These are phyloP conservation scores for Nissolia schottii DNA, from an alignment of 306 rosid genomes.

Conservation along the genomic window DNA sequence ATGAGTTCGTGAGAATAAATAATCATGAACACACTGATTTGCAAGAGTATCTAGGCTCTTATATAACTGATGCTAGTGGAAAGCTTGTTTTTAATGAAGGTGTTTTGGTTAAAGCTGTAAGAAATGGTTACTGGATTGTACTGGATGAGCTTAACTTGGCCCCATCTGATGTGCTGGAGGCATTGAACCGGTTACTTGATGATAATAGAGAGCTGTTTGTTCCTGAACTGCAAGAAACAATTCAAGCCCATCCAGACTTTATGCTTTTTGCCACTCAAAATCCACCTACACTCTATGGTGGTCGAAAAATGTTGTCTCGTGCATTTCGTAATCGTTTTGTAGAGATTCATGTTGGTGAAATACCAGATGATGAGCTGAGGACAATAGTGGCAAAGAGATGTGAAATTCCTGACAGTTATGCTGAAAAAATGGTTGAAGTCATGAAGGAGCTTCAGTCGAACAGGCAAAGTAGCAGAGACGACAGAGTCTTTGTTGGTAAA, in stretches of 20 bases:
- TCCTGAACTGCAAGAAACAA: slow-evolving; percentile 75
- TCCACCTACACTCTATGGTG: slow-evolving; percentile 89
- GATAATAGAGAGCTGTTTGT: slow-evolving; percentile 94
- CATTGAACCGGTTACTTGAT: slow-evolving; percentile 86
- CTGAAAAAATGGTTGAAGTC: slow-evolving; percentile 76
- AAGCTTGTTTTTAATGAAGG: slow-evolving; percentile 91
- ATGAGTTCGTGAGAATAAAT: slow-evolving; percentile 81
- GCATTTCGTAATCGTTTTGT: slow-evolving; percentile 94
- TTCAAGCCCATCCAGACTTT: slow-evolving; percentile 70
- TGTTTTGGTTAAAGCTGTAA: slow-evolving; percentile 79
- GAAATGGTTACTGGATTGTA: slow-evolving; percentile 91
- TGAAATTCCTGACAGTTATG: slow-evolving; percentile 56
- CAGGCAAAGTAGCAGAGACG: slow-evolving; percentile 74
- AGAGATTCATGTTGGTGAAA: slow-evolving; percentile 90
- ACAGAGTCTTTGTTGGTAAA: slow-evolving; percentile 82
- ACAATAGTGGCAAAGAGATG: slow-evolving; percentile 57
- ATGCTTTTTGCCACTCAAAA: slow-evolving; percentile 99
- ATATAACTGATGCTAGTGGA: slow-evolving; percentile 68
- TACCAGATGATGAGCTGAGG: slow-evolving; percentile 78
- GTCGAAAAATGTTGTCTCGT: slow-evolving; percentile 91
- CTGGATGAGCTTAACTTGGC: slow-evolving; percentile 97
- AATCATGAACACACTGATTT: slow-evolving; percentile 98
- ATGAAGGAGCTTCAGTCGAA: slow-evolving; percentile 79
- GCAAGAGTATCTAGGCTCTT: slow-evolving; percentile 93
- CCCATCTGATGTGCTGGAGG: slow-evolving; percentile 97